A percentile compares a stretch with the other conserved stretches of the same genome.
phyloP scores from a whole-genome alignment of 495 filamentous ascomycete species.

The Saxophila tyrrhenica region DNA sequence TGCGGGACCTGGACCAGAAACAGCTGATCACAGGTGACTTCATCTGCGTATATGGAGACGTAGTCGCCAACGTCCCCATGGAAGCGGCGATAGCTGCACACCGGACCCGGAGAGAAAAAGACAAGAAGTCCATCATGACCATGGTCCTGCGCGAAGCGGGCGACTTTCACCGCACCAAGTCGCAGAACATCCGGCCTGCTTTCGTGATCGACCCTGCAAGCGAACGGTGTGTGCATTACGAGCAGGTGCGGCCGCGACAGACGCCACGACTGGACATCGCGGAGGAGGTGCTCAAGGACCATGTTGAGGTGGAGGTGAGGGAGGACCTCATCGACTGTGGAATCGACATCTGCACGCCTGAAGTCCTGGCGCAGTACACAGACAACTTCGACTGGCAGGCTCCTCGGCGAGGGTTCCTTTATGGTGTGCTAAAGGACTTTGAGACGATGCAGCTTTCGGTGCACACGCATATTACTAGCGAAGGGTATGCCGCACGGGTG shows the following conservation, averaged over 20 bases:
- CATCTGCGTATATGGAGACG: conserved; percentile 80
- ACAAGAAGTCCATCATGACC: conserved; percentile 98
- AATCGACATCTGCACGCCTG: conserved; percentile 95
- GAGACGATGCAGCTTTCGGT: conserved; percentile 94
- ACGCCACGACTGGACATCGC: conserved; percentile 49
- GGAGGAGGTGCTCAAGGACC: conserved; percentile 51
- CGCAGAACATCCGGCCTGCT: conserved; percentile 59
- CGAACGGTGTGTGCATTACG: conserved; percentile 83
- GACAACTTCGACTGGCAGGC: conserved; percentile 96
- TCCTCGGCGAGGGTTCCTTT: conserved; percentile 76
- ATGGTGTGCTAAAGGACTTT: conserved; percentile 88
- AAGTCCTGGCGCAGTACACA: conserved; percentile 87
- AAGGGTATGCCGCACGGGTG: conserved; percentile 69
- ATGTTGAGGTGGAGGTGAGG: conserved; percentile 65
- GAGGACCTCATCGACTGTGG: conserved; percentile 86
- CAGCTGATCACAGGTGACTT: conserved; percentile 83
- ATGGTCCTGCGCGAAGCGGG: conserved; percentile 78
- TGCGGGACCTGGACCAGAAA: conserved; percentile 85
- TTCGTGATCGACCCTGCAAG: conserved; percentile 77
- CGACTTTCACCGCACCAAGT: conserved; percentile 60
- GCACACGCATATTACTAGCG: conserved; percentile 73
- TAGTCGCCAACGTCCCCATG: conserved; percentile 83
- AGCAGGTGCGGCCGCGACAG: conserved; percentile 43
- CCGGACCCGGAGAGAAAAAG: conserved; percentile 63
- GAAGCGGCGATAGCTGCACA: conserved; percentile 69